Base-by-base conservation (phyloP, 2,329 filamentous ascomycete genomes). In the Apiospora pterosperma region DNA sequence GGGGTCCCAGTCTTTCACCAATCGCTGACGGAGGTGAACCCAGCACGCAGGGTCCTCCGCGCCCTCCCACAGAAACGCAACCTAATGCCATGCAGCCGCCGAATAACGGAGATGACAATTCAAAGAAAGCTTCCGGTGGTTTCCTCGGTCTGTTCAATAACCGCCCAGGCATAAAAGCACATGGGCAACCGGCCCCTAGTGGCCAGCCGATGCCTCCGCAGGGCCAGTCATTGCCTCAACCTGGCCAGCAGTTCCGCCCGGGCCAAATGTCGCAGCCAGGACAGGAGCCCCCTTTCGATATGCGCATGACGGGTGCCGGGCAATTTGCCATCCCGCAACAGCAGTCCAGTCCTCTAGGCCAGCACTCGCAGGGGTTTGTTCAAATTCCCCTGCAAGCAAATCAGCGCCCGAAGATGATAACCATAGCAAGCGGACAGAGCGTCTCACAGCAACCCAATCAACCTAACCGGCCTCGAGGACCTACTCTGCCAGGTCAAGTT, bases 81-180 rank as follows among this genome's bases (percentile, higher is more conserved):
- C 42, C 61, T 12, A 31, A 25, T 36, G 58, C 14, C 16, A 34
- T 60, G 21, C 42, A 62, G 44, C 52, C 61, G 14, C 62, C 52
- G 23, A 61, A 60, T 11, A 63, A 64, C 23, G 62, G 34, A 19
- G 72, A 75, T n/a, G 73, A 73, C 36, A 64, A 62, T 14, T 67
- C 65, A 16, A 69, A 69, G 62, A 75, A 71, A 67, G 63, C 70
- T 16, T 67, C 69, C 23, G 66, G 55, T 12, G 74, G 75, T 31
- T 48, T 75, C 10, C 71, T 73, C 21, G 69, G 71, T 3, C 72
- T 76, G 14, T 55, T 68, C 41, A 65, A 63, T 36, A 70, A 70
- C 39, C 72, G 73, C 28, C 72, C 71, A 61, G 68, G 68, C 48
- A 67, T 67, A 16, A 73, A 72, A 59, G 52, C 68, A 5, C 68